These are phyloP conservation scores for Rubia peregrina DNA, from an alignment of 305 asterid species.

Conservation along the genomic window DNA sequence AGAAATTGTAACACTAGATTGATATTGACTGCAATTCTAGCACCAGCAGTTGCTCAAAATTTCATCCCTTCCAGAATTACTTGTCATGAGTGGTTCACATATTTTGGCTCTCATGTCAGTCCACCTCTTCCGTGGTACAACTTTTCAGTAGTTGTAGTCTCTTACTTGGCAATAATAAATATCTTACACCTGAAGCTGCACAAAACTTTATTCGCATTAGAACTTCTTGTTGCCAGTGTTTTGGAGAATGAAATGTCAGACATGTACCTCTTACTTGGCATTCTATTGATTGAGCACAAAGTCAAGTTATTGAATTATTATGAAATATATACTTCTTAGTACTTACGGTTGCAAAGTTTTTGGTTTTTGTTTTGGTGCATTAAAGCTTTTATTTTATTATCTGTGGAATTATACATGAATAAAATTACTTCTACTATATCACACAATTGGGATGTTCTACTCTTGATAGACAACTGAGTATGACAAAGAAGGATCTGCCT, in stretches of 20 bases:
- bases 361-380: background rate
- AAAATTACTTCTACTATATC: background rate
- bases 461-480: conserved; percentile 54
- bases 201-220: background rate
- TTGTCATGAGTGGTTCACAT: background rate
- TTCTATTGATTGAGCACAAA: background rate
- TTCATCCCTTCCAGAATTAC: background rate
- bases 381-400: background rate
- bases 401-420: background rate
- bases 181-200: background rate
- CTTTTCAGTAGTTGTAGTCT: background rate
- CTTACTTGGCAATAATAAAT: background rate
- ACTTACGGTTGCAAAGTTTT: background rate
- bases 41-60: background rate
- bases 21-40: background rate
- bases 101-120: background rate
- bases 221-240: background rate
- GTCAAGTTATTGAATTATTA: background rate
- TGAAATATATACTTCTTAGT: background rate
- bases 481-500: conserved; percentile 87
- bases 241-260: background rate
- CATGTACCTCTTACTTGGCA: background rate
- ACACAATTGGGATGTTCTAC: background rate
- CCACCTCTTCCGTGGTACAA: background rate
- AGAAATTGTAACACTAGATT: background rate